Base-by-base conservation (phyloP, 768 basidiomycete genomes). In the Pleurotus platypus region DNA sequence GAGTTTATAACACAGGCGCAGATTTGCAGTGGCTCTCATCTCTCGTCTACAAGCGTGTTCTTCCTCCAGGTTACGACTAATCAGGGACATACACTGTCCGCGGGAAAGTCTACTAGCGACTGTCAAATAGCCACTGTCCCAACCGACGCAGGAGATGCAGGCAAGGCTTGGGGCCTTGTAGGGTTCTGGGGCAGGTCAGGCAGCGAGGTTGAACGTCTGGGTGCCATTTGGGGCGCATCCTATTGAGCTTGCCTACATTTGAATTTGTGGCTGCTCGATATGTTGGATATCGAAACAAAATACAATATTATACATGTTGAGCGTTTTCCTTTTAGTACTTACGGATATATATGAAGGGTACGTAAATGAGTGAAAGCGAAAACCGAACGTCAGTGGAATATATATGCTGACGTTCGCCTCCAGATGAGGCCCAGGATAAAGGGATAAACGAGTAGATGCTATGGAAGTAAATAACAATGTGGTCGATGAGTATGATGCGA, bases 141-240 rank as follows among this genome's bases (percentile, higher is more conserved):
- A 0, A 60, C 63, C 13, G 72, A 71, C 55, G 64, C 64, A 15
- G 68, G 68, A 0, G 63, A 61, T 7, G 60, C 61, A 27, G 69
- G 66, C 20, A 53, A 56, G 35, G 43, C 58, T 1, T 71, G 72
- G 69, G 68, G 70, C 43, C 59, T 72, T 5, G 66, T 70, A 7
- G 69, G 63, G 13, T 73, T 71, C 59, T 72, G 67, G 66, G 70
- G 71, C 20, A 60, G 70, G 24, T 60, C 58, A 43, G 70, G 66
- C 48, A 60, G 69, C 42, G 71, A 69, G 54, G 60, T 73, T 18
- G 68, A 72, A 22, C 54, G 27, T n/a, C 26, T 55, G 39, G 54
- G 54, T 37, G 67, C 67, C 37, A 61, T 72, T 22, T 72, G 71
- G 71, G 70, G 68, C 12, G 67, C 66, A 30, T 63, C 59, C 5